phyloP scores from a whole-genome alignment of 1,284 basidiomycete species.

The Trametes polyzona region DNA sequence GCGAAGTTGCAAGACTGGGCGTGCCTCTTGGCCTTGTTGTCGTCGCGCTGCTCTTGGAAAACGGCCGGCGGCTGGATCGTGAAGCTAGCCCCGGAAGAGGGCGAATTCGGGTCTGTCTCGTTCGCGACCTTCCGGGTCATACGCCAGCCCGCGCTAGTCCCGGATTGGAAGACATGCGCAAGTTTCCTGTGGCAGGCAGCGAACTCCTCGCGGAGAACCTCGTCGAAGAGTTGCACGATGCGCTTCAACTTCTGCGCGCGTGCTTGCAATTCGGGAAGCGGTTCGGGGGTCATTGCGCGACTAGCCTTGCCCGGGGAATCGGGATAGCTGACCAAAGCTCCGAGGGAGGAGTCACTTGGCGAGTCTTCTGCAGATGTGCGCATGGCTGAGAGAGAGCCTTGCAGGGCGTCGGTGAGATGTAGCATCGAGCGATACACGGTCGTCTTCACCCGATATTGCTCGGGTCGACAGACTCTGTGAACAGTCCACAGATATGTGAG shows the following conservation, averaged over 20 bases:
- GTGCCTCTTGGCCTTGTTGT: conserved; percentile 1
- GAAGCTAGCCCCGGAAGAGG: neutral
- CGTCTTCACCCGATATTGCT: conserved; percentile 72
- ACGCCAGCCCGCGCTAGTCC: conserved; percentile 5
- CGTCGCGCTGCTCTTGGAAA: neutral
- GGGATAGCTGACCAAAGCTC: neutral
- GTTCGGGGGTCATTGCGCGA: neutral
- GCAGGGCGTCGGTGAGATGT: conserved; percentile 40
- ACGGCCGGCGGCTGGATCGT: conserved; percentile 1
- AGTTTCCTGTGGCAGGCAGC: conserved; percentile 40
- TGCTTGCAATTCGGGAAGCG: neutral
- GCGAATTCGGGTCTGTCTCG: too few species aligned
- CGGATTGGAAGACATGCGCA: conserved; percentile 26
- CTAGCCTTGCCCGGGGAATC: neutral
- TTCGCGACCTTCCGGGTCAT: too few species aligned
- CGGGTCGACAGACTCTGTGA: conserved; percentile 70
- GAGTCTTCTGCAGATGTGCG: neutral
- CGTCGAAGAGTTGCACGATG: conserved; percentile 57
- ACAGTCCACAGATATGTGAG: conserved; percentile 5
- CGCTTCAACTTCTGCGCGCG: conserved; percentile 26
- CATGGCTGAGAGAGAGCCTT: conserved; percentile 1
- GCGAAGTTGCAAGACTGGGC: conserved; percentile 36
- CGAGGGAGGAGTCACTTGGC: neutral
- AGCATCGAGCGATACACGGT: conserved; percentile 60
- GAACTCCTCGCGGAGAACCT: conserved; percentile 61